Conservation (phyloP, 371 early-diverging fungal genomes). For the Mucor indicus region DNA sequence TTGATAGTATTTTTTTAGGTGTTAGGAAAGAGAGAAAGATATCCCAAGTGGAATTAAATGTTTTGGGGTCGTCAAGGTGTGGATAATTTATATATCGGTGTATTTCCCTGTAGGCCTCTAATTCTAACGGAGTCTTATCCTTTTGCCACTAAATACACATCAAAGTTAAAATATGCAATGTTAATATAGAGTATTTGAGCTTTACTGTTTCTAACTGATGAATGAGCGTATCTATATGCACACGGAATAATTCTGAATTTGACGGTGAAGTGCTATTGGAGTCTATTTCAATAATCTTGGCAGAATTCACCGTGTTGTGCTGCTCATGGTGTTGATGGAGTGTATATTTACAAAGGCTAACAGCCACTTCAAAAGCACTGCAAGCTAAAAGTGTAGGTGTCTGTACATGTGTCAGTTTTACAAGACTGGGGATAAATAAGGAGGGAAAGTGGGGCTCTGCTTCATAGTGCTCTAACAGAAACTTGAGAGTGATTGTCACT, state of each 20-base stretch:
- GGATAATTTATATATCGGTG: neutral
- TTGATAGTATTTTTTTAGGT: constrained; percentile 5
- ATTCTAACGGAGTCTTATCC: neutral
- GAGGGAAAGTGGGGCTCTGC: too few relatives aligned
- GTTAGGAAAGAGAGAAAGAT: neutral
- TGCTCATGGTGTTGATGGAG: too few relatives aligned
- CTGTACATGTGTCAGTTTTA: neutral
- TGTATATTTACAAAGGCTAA: too few relatives aligned
- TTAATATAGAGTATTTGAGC: neutral
- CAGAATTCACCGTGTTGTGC: too few relatives aligned
- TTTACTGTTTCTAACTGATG: neutral
- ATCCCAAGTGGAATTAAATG: neutral
- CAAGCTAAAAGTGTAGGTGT: too few relatives aligned
- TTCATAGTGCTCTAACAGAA: constrained; percentile 1
- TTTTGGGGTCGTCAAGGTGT: neutral
- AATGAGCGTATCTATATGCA: neutral
- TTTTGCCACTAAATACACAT: neutral
- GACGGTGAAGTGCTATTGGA: too few relatives aligned
- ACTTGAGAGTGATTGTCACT: constrained; percentile 6
- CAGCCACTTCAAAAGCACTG: too few relatives aligned
- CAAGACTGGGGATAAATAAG: too few relatives aligned
- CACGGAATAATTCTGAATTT: too few relatives aligned
- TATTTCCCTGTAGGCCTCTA: neutral
- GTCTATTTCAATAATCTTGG: too few relatives aligned
- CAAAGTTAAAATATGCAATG: too few relatives aligned